Conservation (phyloP, 371 early-diverging fungal genomes). For the Mucor saturninus region DNA sequence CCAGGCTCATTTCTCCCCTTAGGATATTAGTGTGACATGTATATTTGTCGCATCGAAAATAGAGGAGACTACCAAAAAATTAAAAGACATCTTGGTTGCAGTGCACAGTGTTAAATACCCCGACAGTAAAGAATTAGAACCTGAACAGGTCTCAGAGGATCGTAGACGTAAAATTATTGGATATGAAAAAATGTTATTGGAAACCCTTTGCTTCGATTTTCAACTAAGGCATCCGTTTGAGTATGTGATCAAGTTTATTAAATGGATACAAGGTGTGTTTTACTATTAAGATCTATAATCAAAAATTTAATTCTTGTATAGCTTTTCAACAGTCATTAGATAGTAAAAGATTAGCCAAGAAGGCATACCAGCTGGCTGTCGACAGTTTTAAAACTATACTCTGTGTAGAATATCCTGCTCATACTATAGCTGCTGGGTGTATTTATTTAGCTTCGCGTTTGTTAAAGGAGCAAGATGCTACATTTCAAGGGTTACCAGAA, state of each 20-base stretch:
- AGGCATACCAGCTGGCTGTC: constrained; percentile 57
- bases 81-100: constrained; percentile 74
- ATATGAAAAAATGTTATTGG: constrained; percentile 65
- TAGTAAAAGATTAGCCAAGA: constrained; percentile 50
- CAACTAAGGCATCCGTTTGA: constrained; percentile 65
- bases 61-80: constrained; percentile 78
- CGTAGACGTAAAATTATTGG: constrained; percentile 58
- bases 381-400: constrained; percentile 65
- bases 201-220: constrained; percentile 70
- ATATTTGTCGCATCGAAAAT: constrained; percentile 79
- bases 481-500: constrained; percentile 27
- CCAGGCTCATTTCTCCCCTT: background rate
- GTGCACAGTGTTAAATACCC: constrained; percentile 65
- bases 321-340: constrained; percentile 38
- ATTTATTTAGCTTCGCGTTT: constrained; percentile 61
- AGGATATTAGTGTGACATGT: constrained; percentile 68
- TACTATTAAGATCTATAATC: background rate
- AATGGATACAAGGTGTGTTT: constrained; percentile 55
- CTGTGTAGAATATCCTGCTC: constrained; percentile 67
- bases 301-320: background rate
- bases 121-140: constrained; percentile 59
- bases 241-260: constrained; percentile 67
- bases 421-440: constrained; percentile 68
- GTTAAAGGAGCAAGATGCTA: constrained; percentile 35
- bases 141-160: constrained; percentile 61